These are phyloP conservation scores for Sarocladium kiliense DNA, from an alignment of 2,329 filamentous ascomycete genomes.

Conservation along the genomic window DNA sequence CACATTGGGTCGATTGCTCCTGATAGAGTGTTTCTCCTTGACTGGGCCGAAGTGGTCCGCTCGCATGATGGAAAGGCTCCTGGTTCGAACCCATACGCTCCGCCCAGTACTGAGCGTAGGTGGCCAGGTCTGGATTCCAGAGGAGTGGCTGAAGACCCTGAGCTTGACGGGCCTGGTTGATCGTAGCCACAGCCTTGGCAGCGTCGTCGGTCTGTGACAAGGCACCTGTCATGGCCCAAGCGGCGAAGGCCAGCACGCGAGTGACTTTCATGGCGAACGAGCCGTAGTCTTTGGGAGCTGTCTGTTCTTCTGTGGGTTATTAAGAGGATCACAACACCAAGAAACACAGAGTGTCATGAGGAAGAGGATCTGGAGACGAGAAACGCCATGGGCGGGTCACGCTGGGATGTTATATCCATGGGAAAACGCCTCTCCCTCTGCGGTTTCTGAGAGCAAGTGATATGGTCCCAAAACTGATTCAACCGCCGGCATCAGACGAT, in stretches of 20 bases:
- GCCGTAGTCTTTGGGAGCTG: not conserved
- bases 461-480: too few species aligned
- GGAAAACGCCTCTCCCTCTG: too few species aligned
- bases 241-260: constrained; percentile 9
- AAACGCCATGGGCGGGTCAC: too few species aligned
- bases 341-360: too few species aligned
- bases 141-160: constrained; percentile 21
- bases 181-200: constrained; percentile 18
- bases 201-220: constrained; percentile 18
- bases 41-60: constrained; percentile 22
- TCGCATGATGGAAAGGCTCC: constrained; percentile 26
- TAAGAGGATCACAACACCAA: too few species aligned
- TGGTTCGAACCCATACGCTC: constrained; percentile 24
- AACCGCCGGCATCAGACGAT: too few species aligned
- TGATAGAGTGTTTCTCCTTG: constrained; percentile 31
- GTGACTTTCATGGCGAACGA: constrained; percentile 10
- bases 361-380: too few species aligned
- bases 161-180: constrained; percentile 26
- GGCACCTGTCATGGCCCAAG: constrained; percentile 10
- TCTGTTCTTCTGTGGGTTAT: too few species aligned
- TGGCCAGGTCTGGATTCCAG: constrained; percentile 24
- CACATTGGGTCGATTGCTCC: constrained; percentile 23
- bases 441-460: too few species aligned
- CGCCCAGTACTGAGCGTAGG: constrained; percentile 29
- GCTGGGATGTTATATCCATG: too few species aligned